Percentiles rank a stretch among this genome's conserved stretches.
phyloP scores from a whole-genome alignment of 139 green algal species.

The Chlamydomonas schloesseri region DNA sequence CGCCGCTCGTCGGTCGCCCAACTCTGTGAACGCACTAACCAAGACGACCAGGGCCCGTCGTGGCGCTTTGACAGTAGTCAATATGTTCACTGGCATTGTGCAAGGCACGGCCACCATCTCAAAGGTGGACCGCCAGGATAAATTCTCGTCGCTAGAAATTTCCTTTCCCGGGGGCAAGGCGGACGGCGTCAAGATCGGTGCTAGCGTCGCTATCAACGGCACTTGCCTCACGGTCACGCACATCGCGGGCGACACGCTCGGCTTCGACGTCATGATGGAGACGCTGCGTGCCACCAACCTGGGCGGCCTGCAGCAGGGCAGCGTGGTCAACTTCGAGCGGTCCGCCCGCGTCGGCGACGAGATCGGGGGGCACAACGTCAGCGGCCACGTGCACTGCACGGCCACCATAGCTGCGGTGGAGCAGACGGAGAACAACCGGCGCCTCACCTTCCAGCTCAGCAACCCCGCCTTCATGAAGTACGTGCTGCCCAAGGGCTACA shows the following conservation, averaged over 20 bases:
- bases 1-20: too few species aligned
- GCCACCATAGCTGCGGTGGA: constrained; percentile 65
- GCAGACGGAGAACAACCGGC: constrained; percentile 82
- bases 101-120: constrained; percentile 83
- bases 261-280: constrained; percentile 90
- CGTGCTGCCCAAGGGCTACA: constrained; percentile 95
- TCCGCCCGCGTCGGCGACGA: constrained; percentile 90
- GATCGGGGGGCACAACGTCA: constrained; percentile 95
- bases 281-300: constrained; percentile 94
- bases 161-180: constrained; percentile 74
- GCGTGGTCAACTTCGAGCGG: constrained; percentile 90
- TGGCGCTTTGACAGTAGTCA: neutral
- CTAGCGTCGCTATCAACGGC: constrained; percentile 94
- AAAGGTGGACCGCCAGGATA: constrained; percentile 61
- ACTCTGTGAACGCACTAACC: too few species aligned
- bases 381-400: constrained; percentile 90
- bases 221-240: constrained; percentile 92
- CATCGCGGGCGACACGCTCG: constrained; percentile 34
- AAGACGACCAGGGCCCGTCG: too few species aligned
- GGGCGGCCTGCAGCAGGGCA: constrained; percentile 69
- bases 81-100: constrained; percentile 90
- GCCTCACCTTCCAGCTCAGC: constrained; percentile 76
- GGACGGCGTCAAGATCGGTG: constrained; percentile 75
- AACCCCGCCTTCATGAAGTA: constrained; percentile 90
- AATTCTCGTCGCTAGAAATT: constrained; percentile 78